phyloP scores from a whole-genome alignment of 257 asterid genomes.

The Solanum stenotomum region DNA sequence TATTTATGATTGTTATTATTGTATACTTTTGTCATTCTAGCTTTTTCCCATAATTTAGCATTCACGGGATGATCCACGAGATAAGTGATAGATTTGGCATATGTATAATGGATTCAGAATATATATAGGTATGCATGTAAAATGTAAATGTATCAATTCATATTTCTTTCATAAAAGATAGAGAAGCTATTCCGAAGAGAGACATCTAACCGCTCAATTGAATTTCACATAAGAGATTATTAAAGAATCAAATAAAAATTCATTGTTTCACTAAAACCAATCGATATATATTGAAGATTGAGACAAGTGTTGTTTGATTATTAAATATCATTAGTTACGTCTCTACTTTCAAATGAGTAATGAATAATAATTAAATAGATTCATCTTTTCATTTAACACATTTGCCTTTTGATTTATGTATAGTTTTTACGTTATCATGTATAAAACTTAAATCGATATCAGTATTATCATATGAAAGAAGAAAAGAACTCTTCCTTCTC shows the following conservation, averaged over 20 bases:
- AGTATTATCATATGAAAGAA: background rate
- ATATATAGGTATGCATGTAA: background rate
- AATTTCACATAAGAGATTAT: background rate
- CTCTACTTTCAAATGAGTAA: background rate
- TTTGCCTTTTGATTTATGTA: too few species aligned
- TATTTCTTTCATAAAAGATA: background rate
- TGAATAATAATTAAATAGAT: background rate
- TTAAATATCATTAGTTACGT: background rate
- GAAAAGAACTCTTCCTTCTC: background rate
- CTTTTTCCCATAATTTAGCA: background rate
- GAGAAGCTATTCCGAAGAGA: rapidly evolving
- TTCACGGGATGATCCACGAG: background rate
- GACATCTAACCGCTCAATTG: background rate
- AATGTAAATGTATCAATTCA: background rate
- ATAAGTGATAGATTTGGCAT: background rate
- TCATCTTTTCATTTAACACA: background rate
- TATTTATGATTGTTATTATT: too few species aligned
- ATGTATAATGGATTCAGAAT: background rate
- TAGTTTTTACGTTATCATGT: background rate
- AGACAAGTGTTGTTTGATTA: background rate
- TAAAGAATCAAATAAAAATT: background rate
- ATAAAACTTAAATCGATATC: background rate
- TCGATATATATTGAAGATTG: background rate
- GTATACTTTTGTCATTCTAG: background rate
- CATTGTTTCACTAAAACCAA: background rate